Evolutionary conservation across 1,284 basidiomycete species (phyloP), one percentile per base, ranked within the genome.

Genomic region (Inonotus hispidus): DNA sequence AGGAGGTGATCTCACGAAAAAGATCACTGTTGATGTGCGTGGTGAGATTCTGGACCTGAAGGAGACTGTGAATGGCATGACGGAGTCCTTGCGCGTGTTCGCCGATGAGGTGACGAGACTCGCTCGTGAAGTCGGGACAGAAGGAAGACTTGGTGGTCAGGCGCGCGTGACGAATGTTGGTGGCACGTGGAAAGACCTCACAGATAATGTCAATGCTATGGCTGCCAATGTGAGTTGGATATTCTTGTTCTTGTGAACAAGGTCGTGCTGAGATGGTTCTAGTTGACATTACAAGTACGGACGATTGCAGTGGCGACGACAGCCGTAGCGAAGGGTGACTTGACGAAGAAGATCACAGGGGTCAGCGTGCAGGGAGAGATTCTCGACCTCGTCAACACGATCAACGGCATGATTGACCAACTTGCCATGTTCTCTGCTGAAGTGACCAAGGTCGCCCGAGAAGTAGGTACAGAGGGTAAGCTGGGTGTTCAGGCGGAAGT

Each of bases 401-500:
- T 95, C 82, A 95, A 95, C 74, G 84, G 90, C 73, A 98, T 97
- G 94, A 96, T 97, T 77, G 93, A 95, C 76, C 92, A 95, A 67
- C 82, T 98, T 66, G 90, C 92, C 35, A 93, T 96, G 69, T 99
- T 94, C 74, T 93, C 94, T 37, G 88, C 89, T 21, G 93, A 97
- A 72, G 95, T 97, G 64, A 96, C 95, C 73, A 93, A 96, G 70
- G 95, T 98, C 55, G 94, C 95, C 3, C 79, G 93, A 37, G 94
- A 98, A 72, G 95, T 98, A 68, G 95, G 95, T 63, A 96, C 94
- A 4, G 93, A 98, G 71, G 95, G 95, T 45, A 98, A 98, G 75
- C 79, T 99, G 13, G 96, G 96, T 69, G 96, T 97, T 0, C 96
- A 98, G 70, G 96, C 97, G 19, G 93, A 98, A 72, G 94, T 98